A percentile compares a stretch with the other conserved stretches of the same genome.
Conservation (phyloP, 2,329 filamentous ascomycete species). For the Aspergillus oerlinghausenensis region DNA sequence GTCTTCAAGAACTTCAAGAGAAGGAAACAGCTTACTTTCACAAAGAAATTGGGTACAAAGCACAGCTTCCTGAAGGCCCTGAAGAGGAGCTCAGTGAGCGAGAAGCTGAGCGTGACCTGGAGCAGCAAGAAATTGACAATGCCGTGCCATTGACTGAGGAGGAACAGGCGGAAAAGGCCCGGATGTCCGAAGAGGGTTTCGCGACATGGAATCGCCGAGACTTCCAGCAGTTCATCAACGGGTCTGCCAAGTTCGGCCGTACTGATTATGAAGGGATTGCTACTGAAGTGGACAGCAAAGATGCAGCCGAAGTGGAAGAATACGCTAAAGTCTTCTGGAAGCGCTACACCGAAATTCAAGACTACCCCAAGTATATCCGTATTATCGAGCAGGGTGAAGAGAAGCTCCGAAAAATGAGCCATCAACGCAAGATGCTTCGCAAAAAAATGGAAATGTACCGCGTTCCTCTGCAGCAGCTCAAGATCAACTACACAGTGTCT, state of each 20-base stretch:
- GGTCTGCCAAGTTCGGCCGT: constrained; percentile 86
- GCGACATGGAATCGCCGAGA: constrained; percentile 94
- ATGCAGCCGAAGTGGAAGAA: constrained; percentile 73
- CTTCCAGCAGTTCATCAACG: constrained; percentile 97
- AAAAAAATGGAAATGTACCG: constrained; percentile 97
- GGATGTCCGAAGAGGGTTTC: constrained; percentile 78
- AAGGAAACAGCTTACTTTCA: constrained; percentile 93
- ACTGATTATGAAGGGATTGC: constrained; percentile 80
- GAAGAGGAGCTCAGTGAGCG: constrained; percentile 83
- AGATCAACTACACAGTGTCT: constrained; percentile 97
- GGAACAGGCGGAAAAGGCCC: constrained; percentile 81
- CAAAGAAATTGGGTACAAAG: constrained; percentile 94
- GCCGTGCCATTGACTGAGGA: constrained; percentile 83
- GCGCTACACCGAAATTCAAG: constrained; percentile 82
- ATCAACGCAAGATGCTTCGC: constrained; percentile 85
- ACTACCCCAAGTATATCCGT: constrained; percentile 82
- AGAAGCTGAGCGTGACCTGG: constrained; percentile 78
- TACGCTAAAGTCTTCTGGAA: constrained; percentile 98
- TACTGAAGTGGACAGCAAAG: constrained; percentile 87
- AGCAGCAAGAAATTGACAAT: constrained; percentile 90
- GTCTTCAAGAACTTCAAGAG: constrained; percentile 84
- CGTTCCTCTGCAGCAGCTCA: constrained; percentile 95
- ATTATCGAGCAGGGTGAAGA: constrained; percentile 92
- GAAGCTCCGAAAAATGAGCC: constrained; percentile 78
- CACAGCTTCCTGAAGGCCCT: constrained; percentile 79